Evolutionary conservation across 495 filamentous ascomycete species (phyloP).

Genomic region (Penicillium desertorum): DNA sequence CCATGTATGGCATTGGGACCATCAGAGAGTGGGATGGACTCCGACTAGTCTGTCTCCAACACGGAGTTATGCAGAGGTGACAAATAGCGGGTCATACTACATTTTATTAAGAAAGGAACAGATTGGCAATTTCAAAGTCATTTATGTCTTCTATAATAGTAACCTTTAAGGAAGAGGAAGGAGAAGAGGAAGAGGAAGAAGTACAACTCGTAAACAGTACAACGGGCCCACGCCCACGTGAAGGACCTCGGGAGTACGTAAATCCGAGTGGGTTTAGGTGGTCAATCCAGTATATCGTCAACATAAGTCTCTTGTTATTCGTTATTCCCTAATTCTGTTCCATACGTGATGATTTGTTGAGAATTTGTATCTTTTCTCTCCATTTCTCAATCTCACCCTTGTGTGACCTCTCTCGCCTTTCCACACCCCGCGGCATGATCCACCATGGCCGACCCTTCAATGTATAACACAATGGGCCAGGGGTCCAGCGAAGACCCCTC

Average conservation of each 20-base stretch:
- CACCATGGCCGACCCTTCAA: constrained; percentile 71
- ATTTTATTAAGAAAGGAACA: neutral
- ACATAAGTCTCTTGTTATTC: constrained; percentile 17
- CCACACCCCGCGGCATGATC: constrained; percentile 25
- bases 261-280: constrained; percentile 41
- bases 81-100: neutral
- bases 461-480: constrained; percentile 72
- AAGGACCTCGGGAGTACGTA: constrained; percentile 36
- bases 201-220: neutral
- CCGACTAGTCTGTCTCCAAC: neutral
- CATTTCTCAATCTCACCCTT: constrained; percentile 2
- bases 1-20: neutral
- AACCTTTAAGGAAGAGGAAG: neutral
- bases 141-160: neutral
- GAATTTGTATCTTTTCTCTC: constrained; percentile 4
- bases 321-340: constrained; percentile 12
- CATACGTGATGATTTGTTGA: constrained; percentile 19
- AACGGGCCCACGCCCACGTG: constrained; percentile 20
- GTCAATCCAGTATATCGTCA: constrained; percentile 38
- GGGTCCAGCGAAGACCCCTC: constrained; percentile 62
- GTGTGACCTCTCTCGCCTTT: constrained; percentile 7
- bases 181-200: neutral
- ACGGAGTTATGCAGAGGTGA: neutral
- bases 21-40: constrained; percentile 6
- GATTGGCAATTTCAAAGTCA: neutral